These are phyloP conservation scores for Phytopythium vexans DNA, from an alignment of 352 stramenopile genomes.

Conservation along the genomic window DNA sequence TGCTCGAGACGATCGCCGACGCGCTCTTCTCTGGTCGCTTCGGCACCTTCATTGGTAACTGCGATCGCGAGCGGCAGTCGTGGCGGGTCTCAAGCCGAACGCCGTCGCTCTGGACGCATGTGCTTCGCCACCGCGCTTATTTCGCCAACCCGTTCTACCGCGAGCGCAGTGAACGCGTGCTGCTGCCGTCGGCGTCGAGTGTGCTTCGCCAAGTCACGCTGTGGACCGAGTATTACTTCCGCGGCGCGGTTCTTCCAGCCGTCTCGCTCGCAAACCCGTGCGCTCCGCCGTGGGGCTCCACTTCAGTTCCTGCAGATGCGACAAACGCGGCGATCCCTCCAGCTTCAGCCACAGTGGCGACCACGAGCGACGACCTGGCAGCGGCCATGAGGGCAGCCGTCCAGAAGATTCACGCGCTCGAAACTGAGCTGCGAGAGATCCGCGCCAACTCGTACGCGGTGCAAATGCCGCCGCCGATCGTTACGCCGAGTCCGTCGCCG, in stretches of 20 bases:
- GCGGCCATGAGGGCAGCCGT: slow-evolving; percentile 52
- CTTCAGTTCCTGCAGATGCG: not conserved
- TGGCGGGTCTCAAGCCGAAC: slow-evolving; percentile 56
- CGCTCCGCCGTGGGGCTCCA: slow-evolving; percentile 36
- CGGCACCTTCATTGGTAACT: slow-evolving; percentile 88
- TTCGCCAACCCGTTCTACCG: slow-evolving; percentile 80
- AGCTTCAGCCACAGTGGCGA: not conserved
- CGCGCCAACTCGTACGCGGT: slow-evolving; percentile 5
- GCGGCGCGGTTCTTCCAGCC: slow-evolving; percentile 40
- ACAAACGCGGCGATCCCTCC: not conserved
- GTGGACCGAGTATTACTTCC: slow-evolving; percentile 83
- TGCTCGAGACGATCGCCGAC: slow-evolving; percentile 74
- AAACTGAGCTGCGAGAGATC: slow-evolving; percentile 44
- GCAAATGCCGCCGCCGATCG: slow-evolving; percentile 5
- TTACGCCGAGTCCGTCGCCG: slow-evolving; percentile 4
- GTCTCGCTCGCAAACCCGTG: slow-evolving; percentile 39
- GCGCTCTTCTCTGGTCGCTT: slow-evolving; percentile 71
- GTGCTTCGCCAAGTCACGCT: slow-evolving; percentile 73
- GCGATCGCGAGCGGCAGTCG: slow-evolving; percentile 62
- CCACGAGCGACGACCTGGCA: slow-evolving; percentile 44
- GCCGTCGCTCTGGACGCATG: slow-evolving; percentile 62
- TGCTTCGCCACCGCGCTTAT: slow-evolving; percentile 37
- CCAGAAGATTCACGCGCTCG: slow-evolving; percentile 43
- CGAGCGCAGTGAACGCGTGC: slow-evolving; percentile 31
- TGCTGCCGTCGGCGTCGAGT: slow-evolving; percentile 52